Evolutionary conservation across 495 filamentous ascomycete genomes (phyloP), one percentile per base, ranked within the genome.

Genomic region (Hypoxylon cercidicola): DNA sequence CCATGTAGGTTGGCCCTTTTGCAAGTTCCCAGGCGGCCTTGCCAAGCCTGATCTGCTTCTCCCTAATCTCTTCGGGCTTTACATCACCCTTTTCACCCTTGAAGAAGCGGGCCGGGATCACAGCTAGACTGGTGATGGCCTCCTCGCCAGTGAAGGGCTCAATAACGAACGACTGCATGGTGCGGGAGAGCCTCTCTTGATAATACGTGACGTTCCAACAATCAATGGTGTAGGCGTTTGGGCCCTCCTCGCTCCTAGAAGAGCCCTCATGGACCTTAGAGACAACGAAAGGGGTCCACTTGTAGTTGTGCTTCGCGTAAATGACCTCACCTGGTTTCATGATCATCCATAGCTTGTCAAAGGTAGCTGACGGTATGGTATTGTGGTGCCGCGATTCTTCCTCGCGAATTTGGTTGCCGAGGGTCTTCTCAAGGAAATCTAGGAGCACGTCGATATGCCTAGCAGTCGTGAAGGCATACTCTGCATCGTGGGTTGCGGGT

Each of bases 371-470:
- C 8, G 71, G 69, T 8, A 54, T 66, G 11, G 40, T 44, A 4
- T 55, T 62, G 37, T 70, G 62, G 46, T 74, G 64, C 3, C 72
- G 68, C 9, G 49, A 44, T 40, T 67, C 55, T 51, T 78, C 76
- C 15, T 70, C 74, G 13, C 49, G 64, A 15, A 79, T 64, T 65
- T 67, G 34, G 25, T 68, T 66, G 11, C 63, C 59, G 39, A 68
- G 59, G 4, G 58, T 66, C 15, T 55, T 54, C 21, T 71, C 66
- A 35, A 79, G 59, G 59, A 77, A 79, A 4, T 41, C 49, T 4
- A 79, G 66, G 16, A 79, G 72, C 28, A 78, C 50, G n/a, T 77
- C 77, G 49, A 79, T 75, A 55, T 80, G 77, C 19, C 66, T 69
- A 9, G 53, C 41, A 10, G 73, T 77, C 0, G 71, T 76, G n/a